Evolutionary conservation across 345 rosid genomes (phyloP).

Genomic region (Ceriops tagal): DNA sequence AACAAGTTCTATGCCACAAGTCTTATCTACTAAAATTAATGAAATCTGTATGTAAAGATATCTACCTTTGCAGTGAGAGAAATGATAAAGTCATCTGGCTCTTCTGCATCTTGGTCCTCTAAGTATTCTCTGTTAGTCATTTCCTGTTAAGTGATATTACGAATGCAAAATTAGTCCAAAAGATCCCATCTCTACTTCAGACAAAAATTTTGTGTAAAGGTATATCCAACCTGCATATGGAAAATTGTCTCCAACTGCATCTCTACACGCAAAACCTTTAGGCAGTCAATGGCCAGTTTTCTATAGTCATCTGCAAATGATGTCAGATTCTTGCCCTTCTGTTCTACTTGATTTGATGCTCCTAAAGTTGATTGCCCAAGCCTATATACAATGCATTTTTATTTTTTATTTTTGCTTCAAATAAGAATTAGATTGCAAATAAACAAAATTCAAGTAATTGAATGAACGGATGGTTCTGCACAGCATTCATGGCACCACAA

Average conservation of each 20-base stretch:
- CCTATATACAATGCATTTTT: slow-evolving; percentile 37
- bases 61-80: slow-evolving; percentile 85
- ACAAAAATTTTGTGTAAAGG: not conserved
- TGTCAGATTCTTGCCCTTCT: slow-evolving; percentile 55
- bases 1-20: not conserved
- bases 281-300: slow-evolving; percentile 91
- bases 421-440: slow-evolving; percentile 14
- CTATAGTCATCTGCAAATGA: slow-evolving; percentile 88
- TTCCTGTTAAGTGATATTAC: slow-evolving; percentile 50
- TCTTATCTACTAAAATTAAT: not conserved
- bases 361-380: slow-evolving; percentile 59
- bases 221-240: slow-evolving; percentile 75
- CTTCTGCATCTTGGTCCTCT: slow-evolving; percentile 95
- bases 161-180: slow-evolving; percentile 8
- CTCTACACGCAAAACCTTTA: slow-evolving; percentile 95
- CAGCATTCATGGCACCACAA: not conserved
- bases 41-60: slow-evolving; percentile 12
- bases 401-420: not conserved
- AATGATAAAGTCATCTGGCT: slow-evolving; percentile 93
- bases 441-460: not conserved
- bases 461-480: slow-evolving; percentile 12
- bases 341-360: slow-evolving; percentile 50
- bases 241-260: slow-evolving; percentile 95
- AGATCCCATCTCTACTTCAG: not conserved
- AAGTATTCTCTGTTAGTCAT: slow-evolving; percentile 81